Base-by-base conservation (phyloP, 2,329 filamentous ascomycete genomes). In the Helminthosporium solani region DNA sequence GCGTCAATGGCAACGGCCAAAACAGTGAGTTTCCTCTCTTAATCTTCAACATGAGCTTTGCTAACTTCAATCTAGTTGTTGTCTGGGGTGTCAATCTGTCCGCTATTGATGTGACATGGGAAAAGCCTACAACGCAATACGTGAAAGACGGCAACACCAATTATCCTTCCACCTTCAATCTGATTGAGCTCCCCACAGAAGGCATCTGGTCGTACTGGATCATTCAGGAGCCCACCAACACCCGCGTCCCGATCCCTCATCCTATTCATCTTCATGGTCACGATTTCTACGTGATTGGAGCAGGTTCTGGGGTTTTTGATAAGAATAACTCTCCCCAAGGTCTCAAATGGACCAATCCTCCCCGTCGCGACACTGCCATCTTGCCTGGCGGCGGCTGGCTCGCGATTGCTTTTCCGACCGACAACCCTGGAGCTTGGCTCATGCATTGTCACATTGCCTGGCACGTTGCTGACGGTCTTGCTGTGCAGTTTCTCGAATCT, bases 391-490 rank as follows among this genome's bases (percentile, higher is more conserved):
- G 49, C 7, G 63, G 62, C 3, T 58, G 54, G 46, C 72, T 73
- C 12, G 76, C 80, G 14, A 60, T 82, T 23, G 77, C 78, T 16
- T 80, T 81, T 66, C 60, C 67, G 47, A 74, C 76, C 2, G 70
- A 74, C 39, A 81, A 81, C 58, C 78, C 79, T 0, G 80, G 79
- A 7, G 61, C 63, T 2, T 70, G 66, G 67, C 30, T 53, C 19
- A 62, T 66, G 54, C 61, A 64, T 42, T 66, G 62, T 47, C 62
- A 67, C 36, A 66, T 66, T 31, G 62, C 58, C 3, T 66, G 59
- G 81, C 82, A 85, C 57, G 51, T 83, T 16, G 75, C 75, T 59
- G 79, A 80, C 70, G 82, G 81, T 23, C 70, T 85, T 16, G 73
- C 71, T 2, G 67, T 79, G 14, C 75, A 81, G 55, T 79, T 81